phyloP scores from a whole-genome alignment of 768 basidiomycete genomes.

The Mycena galericulata region DNA sequence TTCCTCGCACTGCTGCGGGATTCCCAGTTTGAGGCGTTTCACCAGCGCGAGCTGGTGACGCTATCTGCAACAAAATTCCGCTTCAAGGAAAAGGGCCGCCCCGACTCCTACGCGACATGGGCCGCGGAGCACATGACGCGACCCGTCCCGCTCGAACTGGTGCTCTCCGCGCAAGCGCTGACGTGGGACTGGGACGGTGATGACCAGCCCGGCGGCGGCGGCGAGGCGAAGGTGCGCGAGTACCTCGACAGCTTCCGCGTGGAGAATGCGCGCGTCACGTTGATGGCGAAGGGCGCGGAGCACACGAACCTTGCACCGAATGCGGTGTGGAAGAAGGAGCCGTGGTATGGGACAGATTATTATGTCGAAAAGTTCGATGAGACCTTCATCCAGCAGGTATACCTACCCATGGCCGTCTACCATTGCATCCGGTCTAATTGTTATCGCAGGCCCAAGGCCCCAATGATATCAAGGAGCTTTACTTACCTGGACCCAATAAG shows the following conservation, averaged over 20 bases:
- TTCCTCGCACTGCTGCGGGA: conserved; percentile 80
- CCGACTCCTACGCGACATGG: conserved; percentile 83
- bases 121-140: conserved; percentile 81
- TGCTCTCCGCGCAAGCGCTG: conserved; percentile 78
- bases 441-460: conserved; percentile 66
- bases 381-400: conserved; percentile 68
- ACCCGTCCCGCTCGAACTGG: conserved; percentile 83
- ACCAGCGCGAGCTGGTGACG: conserved; percentile 80
- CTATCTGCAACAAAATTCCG: conserved; percentile 84
- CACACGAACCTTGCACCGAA: conserved; percentile 60
- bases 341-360: conserved; percentile 94
- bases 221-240: conserved; percentile 66
- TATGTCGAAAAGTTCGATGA: conserved; percentile 76
- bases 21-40: conserved; percentile 69
- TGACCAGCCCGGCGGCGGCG: conserved; percentile 49
- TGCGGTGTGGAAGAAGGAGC: conserved; percentile 77
- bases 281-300: conserved; percentile 84
- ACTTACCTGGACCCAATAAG: conserved; percentile 86
- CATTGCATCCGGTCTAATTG: conserved; percentile 13
- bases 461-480: conserved; percentile 76
- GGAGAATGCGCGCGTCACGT: conserved; percentile 71
- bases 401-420: neutral
- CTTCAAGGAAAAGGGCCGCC: conserved; percentile 86
- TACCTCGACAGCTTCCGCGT: conserved; percentile 72
- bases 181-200: conserved; percentile 78